Percentiles rank a stretch among this genome's conserved stretches.
These are phyloP conservation scores for Grigorovia jiainica DNA, from an alignment of 805 yeast species.

Conservation along the genomic window DNA sequence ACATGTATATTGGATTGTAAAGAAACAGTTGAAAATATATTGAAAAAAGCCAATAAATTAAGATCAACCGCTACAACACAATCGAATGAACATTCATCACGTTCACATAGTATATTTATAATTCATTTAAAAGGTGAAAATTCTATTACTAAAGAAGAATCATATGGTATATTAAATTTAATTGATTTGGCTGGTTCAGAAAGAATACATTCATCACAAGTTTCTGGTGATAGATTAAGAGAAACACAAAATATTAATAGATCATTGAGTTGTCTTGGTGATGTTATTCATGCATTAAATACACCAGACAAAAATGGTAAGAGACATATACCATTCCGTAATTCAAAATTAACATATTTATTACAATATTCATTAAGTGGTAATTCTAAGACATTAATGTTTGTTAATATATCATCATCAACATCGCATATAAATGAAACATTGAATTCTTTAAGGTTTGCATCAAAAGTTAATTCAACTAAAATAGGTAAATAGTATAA, in stretches of 20 bases:
- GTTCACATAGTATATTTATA: slow-evolving; percentile 82
- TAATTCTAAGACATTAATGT: slow-evolving; percentile 82
- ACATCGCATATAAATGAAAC: slow-evolving; percentile 61
- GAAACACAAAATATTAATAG: slow-evolving; percentile 88
- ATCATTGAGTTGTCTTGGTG: slow-evolving; percentile 81
- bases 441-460: slow-evolving; percentile 77
- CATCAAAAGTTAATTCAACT: slow-evolving; percentile 68
- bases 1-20: slow-evolving; percentile 38
- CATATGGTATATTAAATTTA: slow-evolving; percentile 60
- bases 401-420: slow-evolving; percentile 77
- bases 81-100: slow-evolving; percentile 75
- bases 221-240: slow-evolving; percentile 64
- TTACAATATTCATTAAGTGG: slow-evolving; percentile 80
- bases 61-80: slow-evolving; percentile 76
- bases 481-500: slow-evolving; percentile 16
- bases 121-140: slow-evolving; percentile 51
- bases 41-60: slow-evolving; percentile 47
- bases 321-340: slow-evolving; percentile 83
- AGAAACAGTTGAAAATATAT: slow-evolving; percentile 39
- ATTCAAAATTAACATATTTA: slow-evolving; percentile 82
- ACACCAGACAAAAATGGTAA: slow-evolving; percentile 8
- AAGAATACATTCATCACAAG: slow-evolving; percentile 65
- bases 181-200: slow-evolving; percentile 95
- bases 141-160: slow-evolving; percentile 35
- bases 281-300: slow-evolving; percentile 72